These are phyloP conservation scores for Epichloe baconii DNA, from an alignment of 2,329 filamentous ascomycete species.

Conservation along the genomic window DNA sequence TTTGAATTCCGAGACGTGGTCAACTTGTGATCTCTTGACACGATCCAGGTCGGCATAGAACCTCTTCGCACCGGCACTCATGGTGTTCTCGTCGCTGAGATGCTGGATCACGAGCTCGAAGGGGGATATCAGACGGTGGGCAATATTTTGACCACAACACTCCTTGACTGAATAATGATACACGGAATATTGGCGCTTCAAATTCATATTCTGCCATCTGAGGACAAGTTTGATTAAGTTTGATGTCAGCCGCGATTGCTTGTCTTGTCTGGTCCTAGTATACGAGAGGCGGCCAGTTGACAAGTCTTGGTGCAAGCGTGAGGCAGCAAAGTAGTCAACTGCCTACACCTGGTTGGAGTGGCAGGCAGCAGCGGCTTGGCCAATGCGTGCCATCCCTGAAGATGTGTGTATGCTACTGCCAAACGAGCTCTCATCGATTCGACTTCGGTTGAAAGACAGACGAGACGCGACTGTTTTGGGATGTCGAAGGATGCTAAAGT, in stretches of 20 bases:
- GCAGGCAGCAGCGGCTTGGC: not conserved
- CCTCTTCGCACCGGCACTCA: not conserved
- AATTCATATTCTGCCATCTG: not conserved
- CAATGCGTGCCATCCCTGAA: not conserved
- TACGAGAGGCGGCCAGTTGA: no score
- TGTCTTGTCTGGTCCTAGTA: no score
- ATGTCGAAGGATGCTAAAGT: no score
- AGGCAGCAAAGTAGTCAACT: not conserved
- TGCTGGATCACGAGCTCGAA: not conserved
- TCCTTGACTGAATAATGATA: not conserved
- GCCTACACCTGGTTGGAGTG: not conserved
- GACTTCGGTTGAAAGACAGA: no score
- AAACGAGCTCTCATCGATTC: no score
- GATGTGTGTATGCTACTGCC: no score
- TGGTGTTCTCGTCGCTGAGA: not conserved
- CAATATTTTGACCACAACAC: not conserved
- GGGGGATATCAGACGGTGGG: not conserved
- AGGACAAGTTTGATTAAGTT: not conserved
- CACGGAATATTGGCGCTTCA: not conserved
- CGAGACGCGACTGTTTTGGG: no score
- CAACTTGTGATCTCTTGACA: slow-evolving; percentile 26
- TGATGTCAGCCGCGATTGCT: not conserved
- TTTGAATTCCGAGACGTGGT: slow-evolving; percentile 39
- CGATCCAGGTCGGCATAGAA: slow-evolving; percentile 46
- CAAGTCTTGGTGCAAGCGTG: not conserved